Conservation (phyloP, 2,329 filamentous ascomycete genomes). For the Colletotrichum tamarilloi region DNA sequence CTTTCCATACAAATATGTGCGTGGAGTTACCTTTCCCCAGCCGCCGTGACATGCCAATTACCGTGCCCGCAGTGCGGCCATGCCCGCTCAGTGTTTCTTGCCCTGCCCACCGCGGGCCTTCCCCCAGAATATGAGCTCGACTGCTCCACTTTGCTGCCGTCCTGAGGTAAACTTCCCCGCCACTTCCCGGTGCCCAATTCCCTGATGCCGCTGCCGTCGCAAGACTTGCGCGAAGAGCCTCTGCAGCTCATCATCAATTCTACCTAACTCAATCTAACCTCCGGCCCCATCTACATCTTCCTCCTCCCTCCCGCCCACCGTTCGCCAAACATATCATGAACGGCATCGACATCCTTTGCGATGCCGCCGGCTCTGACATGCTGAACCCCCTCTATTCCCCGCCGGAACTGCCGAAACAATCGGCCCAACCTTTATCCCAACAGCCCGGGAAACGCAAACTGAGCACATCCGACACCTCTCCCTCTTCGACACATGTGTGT, state of each 20-base stretch:
- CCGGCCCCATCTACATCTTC: neutral
- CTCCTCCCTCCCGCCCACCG: neutral
- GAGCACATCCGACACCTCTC: constrained; percentile 23
- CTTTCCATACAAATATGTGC: neutral
- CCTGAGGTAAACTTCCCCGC: constrained; percentile 12
- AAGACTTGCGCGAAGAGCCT: constrained; percentile 12
- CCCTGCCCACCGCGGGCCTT: constrained; percentile 3
- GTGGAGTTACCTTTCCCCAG: neutral
- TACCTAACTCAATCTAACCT: constrained; percentile 8
- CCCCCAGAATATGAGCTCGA: neutral
- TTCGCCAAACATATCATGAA: constrained; percentile 20
- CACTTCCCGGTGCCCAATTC: constrained; percentile 29
- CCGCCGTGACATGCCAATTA: neutral
- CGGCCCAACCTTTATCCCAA: constrained; percentile 19
- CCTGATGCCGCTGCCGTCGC: constrained; percentile 20
- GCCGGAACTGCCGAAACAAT: constrained; percentile 18
- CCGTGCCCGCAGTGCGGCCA: neutral
- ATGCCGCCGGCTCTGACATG: constrained; percentile 34
- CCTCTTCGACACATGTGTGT: constrained; percentile 25
- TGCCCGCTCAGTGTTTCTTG: constrained; percentile 2
- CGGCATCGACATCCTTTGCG: constrained; percentile 29
- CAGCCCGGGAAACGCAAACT: constrained; percentile 27
- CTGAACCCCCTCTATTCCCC: constrained; percentile 24
- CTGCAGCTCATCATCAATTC: constrained; percentile 8
- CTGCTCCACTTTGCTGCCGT: constrained; percentile 3